Base-by-base conservation (phyloP, 768 basidiomycete species). In the Amanita pallidorosea region DNA sequence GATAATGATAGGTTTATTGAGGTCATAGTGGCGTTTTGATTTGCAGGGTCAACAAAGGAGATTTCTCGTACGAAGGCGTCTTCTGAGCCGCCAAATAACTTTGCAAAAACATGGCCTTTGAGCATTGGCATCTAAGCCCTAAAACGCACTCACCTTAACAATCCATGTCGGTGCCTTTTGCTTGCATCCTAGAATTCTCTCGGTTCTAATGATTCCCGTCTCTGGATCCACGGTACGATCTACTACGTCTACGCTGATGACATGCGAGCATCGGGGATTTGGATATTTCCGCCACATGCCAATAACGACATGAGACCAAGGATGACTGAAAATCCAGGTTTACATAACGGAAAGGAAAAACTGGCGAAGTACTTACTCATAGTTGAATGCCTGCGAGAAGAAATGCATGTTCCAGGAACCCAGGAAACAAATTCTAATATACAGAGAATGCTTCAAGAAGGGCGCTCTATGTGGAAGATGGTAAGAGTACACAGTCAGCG, bases 221-320 rank as follows among this genome's bases (percentile, higher is more conserved):
- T 73, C 65, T 25, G 88, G 79, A 69, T 95, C 83, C 11, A 95
- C 75, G 11, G 83, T 76, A 55, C 93, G 83, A 70, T 91, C 86
- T 51, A 95, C 54, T 25, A 92, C 90, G 65, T 92, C 89, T 61
- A 92, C 77, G 56, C 85, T 87, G 57, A 90, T 72, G 57, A 92
- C 90, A 64, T 92, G 90, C 20, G 85, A 78, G 67, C 89, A 91
- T 60, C 87, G 87, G 48, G 91, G 85, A 65, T 95, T 95, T 47
- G 93, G 93, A 67, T 96, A 96, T 75, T 96, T 96, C 57, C 85
- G 83, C 86, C 90, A 93, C 76, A 95, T 88, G 56, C 88, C 88
- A 61, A 87, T 84, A 55, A 92, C 81, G 57, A 94, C 90, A 70
- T 91, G 89, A 54, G 83, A 76, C 85, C 92, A 94, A 37, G 90